Percentiles rank a stretch among this genome's conserved stretches.
phyloP scores from a whole-genome alignment of 1,284 basidiomycete species.

The Lentinula novae-zelandiae region DNA sequence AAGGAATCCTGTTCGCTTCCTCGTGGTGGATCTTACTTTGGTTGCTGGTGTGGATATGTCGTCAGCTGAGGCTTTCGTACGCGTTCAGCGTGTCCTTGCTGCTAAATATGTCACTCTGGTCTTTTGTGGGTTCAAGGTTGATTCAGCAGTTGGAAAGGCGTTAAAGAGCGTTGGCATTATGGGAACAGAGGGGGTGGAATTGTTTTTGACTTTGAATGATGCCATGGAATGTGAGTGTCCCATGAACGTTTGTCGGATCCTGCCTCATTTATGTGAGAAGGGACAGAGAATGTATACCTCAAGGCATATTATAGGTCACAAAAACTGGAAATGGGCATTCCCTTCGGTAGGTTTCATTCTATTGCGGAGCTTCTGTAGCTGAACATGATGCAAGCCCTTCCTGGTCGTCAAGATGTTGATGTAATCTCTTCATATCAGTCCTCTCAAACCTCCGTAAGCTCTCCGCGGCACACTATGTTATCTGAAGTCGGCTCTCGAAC shows the following conservation, averaged over 20 bases:
- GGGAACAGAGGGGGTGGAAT: conserved; percentile 73
- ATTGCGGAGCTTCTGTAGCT: conserved; percentile 1
- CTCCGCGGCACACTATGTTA: conserved; percentile 73
- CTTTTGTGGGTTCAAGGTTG: conserved; percentile 76
- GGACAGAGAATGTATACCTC: conserved; percentile 89
- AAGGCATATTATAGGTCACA: conserved; percentile 70
- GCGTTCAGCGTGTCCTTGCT: conserved; percentile 81
- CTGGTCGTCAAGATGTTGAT: conserved; percentile 49
- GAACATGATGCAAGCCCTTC: conserved; percentile 40
- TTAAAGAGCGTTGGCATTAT: conserved; percentile 65
- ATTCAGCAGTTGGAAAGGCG: conserved; percentile 67
- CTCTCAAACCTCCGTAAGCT: conserved; percentile 46
- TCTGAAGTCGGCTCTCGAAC: conserved; percentile 75
- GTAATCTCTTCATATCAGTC: conserved; percentile 38
- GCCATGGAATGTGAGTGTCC: conserved; percentile 84
- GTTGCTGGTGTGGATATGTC: conserved; percentile 94
- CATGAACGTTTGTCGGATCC: neutral
- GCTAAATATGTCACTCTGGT: conserved; percentile 82
- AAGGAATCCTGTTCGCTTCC: conserved; percentile 82
- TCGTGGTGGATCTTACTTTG: conserved; percentile 82
- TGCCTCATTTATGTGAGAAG: conserved; percentile 30
- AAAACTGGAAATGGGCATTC: conserved; percentile 45
- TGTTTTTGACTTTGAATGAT: conserved; percentile 84
- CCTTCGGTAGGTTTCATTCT: conserved; percentile 28
- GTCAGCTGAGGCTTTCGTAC: conserved; percentile 91